Evolutionary conservation across 2,329 filamentous ascomycete genomes (phyloP).

Genomic region (Aspergillus sp.): DNA sequence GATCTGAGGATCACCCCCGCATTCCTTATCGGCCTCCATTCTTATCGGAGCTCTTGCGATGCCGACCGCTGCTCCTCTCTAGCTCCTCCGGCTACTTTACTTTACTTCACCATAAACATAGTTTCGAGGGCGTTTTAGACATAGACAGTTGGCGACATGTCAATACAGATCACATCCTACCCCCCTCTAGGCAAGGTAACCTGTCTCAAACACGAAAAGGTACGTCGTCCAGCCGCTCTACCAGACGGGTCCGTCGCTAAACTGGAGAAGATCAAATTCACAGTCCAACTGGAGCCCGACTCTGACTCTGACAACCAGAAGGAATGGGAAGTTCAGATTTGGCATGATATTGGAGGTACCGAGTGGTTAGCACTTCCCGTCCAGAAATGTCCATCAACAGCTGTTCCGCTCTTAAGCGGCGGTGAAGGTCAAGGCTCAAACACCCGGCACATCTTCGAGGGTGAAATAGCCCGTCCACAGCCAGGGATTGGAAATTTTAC

Average conservation of each 20-base stretch:
- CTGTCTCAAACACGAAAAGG: slow-evolving; percentile 47
- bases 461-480: slow-evolving; percentile 29
- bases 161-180: slow-evolving; percentile 60
- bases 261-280: slow-evolving; percentile 55
- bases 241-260: not conserved
- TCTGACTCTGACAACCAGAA: slow-evolving; percentile 50
- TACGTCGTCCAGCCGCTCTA: slow-evolving; percentile 11
- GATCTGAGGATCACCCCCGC: not conserved
- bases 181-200: slow-evolving; percentile 78
- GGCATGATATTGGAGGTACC: slow-evolving; percentile 65
- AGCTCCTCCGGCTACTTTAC: not conserved
- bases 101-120: not conserved
- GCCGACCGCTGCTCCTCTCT: not conserved
- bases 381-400: slow-evolving; percentile 35
- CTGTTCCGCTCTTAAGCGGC: slow-evolving; percentile 30
- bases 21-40: not conserved
- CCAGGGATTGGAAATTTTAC: slow-evolving; percentile 41
- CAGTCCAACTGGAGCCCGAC: slow-evolving; percentile 68
- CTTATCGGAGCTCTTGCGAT: not conserved
- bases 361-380: slow-evolving; percentile 61
- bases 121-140: not conserved
- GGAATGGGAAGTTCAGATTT: slow-evolving; percentile 68
- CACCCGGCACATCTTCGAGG: slow-evolving; percentile 36
- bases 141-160: slow-evolving; percentile 33
- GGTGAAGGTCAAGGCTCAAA: slow-evolving; percentile 18